Evolutionary conservation across 1,284 basidiomycete species (phyloP).

Genomic region (Waitea zeae): DNA sequence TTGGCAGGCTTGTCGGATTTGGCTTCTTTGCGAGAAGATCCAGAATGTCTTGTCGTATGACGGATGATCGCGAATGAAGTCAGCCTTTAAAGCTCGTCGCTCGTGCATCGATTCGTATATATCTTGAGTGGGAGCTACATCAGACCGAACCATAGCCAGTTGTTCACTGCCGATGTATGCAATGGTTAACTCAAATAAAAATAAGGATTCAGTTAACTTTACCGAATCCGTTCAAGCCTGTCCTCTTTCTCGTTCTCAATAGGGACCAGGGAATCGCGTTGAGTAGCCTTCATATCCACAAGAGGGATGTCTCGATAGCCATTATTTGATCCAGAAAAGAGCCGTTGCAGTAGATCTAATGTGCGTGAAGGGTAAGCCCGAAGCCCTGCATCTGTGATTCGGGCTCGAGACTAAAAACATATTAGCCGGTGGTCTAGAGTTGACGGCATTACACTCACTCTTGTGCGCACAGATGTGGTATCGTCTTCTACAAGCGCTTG

Average conservation of each 20-base stretch:
- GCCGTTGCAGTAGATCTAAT: too few species aligned
- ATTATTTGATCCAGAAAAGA: too few species aligned
- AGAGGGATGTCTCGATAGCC: constrained; percentile 33
- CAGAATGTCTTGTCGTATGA: constrained; percentile 86
- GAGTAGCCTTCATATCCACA: constrained; percentile 28
- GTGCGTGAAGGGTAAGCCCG: too few species aligned
- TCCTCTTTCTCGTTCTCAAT: constrained; percentile 37
- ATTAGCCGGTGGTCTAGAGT: too few species aligned
- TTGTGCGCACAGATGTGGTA: constrained; percentile 20
- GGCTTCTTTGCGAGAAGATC: constrained; percentile 74
- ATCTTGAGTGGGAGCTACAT: constrained; percentile 28
- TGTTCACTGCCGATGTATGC: constrained; percentile 39
- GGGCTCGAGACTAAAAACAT: too few species aligned
- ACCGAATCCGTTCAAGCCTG: constrained; percentile 39
- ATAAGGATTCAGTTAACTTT: neutral
- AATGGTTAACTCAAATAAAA: too few species aligned
- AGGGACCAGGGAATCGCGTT: constrained; percentile 22
- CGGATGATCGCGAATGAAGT: constrained; percentile 82
- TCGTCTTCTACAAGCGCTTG: constrained; percentile 56
- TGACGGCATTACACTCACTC: too few species aligned
- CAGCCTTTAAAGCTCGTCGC: constrained; percentile 65
- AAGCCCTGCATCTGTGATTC: too few species aligned
- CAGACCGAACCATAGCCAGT: constrained; percentile 40
- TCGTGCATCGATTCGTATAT: constrained; percentile 51
- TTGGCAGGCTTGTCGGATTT: constrained; percentile 68